phyloP scores from a whole-genome alignment of 108 stramenopile species.

The Pseudonitzschia multistriata region DNA sequence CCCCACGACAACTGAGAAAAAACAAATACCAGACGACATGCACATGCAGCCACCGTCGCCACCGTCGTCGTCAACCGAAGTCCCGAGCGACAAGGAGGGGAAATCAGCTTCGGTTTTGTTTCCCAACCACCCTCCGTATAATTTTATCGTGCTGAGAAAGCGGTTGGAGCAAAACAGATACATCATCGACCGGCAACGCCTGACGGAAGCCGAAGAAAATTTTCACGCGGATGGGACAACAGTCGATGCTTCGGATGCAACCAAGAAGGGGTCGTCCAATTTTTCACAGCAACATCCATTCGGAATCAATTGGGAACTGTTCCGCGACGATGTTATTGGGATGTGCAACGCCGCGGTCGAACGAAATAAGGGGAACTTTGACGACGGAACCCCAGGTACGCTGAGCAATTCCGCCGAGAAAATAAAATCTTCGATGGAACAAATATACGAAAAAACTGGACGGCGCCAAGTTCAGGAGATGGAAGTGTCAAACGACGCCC shows the following conservation, averaged over 20 bases:
- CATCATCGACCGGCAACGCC: slow-evolving; percentile 52
- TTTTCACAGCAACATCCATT: slow-evolving; percentile 49
- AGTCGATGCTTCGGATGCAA: neutral
- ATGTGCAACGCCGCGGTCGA: slow-evolving; percentile 72
- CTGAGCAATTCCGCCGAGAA: slow-evolving; percentile 56
- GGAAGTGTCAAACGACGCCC: slow-evolving; percentile 53
- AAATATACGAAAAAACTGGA: slow-evolving; percentile 63
- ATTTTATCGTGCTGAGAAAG: slow-evolving; percentile 60
- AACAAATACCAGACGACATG: slow-evolving; percentile 15
- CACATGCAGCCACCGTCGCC: neutral
- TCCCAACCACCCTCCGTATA: slow-evolving; percentile 60
- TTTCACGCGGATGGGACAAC: neutral
- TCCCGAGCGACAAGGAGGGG: neutral
- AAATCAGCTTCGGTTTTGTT: slow-evolving; percentile 16
- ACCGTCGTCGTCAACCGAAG: neutral
- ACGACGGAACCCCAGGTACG: slow-evolving; percentile 40
- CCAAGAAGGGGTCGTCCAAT: neutral
- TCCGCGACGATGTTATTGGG: slow-evolving; percentile 55
- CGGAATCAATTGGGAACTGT: slow-evolving; percentile 75
- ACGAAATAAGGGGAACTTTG: slow-evolving; percentile 39
- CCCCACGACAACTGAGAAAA: neutral
- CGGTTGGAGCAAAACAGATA: slow-evolving; percentile 65
- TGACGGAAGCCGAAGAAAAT: slow-evolving; percentile 29
- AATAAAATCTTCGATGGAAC: slow-evolving; percentile 59
- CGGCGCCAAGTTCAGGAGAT: slow-evolving; percentile 56